Percentiles rank a stretch among this genome's conserved stretches.
These are phyloP conservation scores for Phyllosticta citriasiana DNA, from an alignment of 2,329 filamentous ascomycete species.

Conservation along the genomic window DNA sequence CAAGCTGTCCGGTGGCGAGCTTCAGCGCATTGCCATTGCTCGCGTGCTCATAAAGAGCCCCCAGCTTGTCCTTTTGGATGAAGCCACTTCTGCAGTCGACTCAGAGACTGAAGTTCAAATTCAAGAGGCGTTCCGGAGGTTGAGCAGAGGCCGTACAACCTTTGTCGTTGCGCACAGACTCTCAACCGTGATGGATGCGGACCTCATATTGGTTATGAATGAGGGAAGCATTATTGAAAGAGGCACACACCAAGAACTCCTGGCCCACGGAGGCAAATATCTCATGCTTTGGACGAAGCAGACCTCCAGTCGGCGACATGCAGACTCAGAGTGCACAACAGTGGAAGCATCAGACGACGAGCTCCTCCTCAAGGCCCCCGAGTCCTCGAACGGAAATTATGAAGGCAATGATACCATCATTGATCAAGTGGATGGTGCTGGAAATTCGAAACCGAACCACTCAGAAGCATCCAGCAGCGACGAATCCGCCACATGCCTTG, in stretches of 20 bases:
- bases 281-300: constrained; percentile 85
- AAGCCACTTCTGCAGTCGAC: constrained; percentile 81
- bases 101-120: constrained; percentile 59
- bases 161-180: constrained; percentile 68
- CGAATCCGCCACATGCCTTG: background rate
- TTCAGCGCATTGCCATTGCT: constrained; percentile 58
- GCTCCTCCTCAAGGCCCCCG: background rate
- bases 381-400: background rate
- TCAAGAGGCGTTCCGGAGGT: constrained; percentile 48
- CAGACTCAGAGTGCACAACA: background rate
- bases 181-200: constrained; percentile 75
- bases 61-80: constrained; percentile 75
- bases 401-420: background rate
- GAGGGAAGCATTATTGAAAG: constrained; percentile 67
- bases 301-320: constrained; percentile 27
- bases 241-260: constrained; percentile 68
- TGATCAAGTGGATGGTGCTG: background rate
- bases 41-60: constrained; percentile 70
- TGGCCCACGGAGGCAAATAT: constrained; percentile 63
- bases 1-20: constrained; percentile 52
- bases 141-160: constrained; percentile 54
- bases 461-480: background rate
- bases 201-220: constrained; percentile 73
- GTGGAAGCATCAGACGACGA: background rate
- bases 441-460: background rate